Base-by-base conservation (phyloP, 2,329 filamentous ascomycete species). In the Penicillium brevicompactum region DNA sequence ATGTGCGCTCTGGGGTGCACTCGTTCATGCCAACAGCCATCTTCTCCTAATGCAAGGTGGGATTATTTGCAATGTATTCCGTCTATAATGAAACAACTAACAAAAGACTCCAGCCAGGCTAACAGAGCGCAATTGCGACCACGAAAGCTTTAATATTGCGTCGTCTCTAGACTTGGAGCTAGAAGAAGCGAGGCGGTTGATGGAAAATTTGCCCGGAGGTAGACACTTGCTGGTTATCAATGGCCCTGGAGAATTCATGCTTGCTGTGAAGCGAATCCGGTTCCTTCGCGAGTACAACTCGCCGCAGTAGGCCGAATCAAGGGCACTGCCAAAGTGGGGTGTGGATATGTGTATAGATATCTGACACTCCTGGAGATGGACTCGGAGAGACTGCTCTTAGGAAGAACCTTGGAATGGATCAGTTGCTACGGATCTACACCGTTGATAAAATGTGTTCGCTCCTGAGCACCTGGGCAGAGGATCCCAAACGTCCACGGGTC, bases 1-100 rank as follows among this genome's bases (percentile, higher is more conserved):
- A 5, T 54, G 47, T 27, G 47, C 47, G n/a, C 32, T 51, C 32
- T 54, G 52, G 52, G 52, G 41, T 34, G 47, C 47, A 46, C 40
- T 54, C 5, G 47, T 54, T 11, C 24, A 51, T 5, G 52, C 52
- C 27, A 51, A 54, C 14, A 41, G 44, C 11, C 27, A 54, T 11
- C 41, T 54, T 8, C 14, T 21, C 4, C 41, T 51, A 38, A 31
- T 51, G 10, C 41, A 54, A 34, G 41, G 52, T 54, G 37, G 41
- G 52, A 30, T 14, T 9, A 34, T 16, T 30, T 13, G 24, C 16
- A n/a, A 14, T 5, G 10, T 21, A 9, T 21, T 6, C 11, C n/a
- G 18, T 34, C 4, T 4, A 13, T 37, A 21, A 8, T 16, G 21
- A 16, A 6, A 18, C 27, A n/a, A 18, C 41, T 54, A 21, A 54